These are phyloP conservation scores for Striga asiatica DNA, from an alignment of 257 asterid species.

Conservation along the genomic window DNA sequence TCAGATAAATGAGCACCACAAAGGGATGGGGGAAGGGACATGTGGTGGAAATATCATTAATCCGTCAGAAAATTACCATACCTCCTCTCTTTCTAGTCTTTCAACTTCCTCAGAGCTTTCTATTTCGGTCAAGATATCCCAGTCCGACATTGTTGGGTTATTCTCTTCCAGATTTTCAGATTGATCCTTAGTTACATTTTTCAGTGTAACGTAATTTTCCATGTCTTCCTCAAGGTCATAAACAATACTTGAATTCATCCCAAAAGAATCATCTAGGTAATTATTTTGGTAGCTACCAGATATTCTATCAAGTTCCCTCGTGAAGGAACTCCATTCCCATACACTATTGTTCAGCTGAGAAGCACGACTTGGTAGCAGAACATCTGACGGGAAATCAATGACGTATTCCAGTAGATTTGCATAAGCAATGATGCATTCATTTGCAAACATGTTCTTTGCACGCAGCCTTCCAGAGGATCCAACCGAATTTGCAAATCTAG, in stretches of 20 bases:
- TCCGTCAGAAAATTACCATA: constrained; percentile 21
- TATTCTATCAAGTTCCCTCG: constrained; percentile 38
- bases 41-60: background rate
- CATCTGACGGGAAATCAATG: constrained; percentile 85
- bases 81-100: constrained; percentile 82
- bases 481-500: constrained; percentile 55
- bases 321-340: constrained; percentile 78
- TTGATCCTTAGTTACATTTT: constrained; percentile 31
- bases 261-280: constrained; percentile 25
- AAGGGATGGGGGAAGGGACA: background rate
- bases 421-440: constrained; percentile 55
- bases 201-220: constrained; percentile 24
- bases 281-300: constrained; percentile 22
- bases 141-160: constrained; percentile 54
- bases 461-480: constrained; percentile 70
- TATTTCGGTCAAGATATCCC: constrained; percentile 69
- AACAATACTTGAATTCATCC: constrained; percentile 43
- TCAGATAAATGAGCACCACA: constrained; percentile 24
- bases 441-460: constrained; percentile 79
- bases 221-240: constrained; percentile 59
- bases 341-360: constrained; percentile 44
- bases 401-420: constrained; percentile 66
- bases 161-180: constrained; percentile 34
- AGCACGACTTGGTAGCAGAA: constrained; percentile 51
- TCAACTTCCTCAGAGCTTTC: constrained; percentile 86